Conservation (phyloP, 2,329 filamentous ascomycete genomes). For the Neofusicoccum sp. region DNA sequence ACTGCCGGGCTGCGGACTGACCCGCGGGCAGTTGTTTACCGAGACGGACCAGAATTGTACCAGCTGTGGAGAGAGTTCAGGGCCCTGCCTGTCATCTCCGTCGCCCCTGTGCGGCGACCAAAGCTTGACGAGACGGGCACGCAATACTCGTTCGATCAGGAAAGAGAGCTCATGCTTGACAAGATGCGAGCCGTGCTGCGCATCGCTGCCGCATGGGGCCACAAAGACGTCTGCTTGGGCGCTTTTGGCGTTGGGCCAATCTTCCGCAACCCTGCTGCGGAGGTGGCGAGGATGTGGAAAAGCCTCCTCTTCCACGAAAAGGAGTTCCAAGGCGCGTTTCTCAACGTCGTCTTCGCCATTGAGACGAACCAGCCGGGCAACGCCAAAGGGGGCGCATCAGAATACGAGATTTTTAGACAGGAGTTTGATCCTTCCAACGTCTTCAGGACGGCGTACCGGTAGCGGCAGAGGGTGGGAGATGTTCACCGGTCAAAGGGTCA, state of each 20-base stretch:
- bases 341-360: slow-evolving; percentile 50
- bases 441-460: slow-evolving; percentile 39
- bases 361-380: slow-evolving; percentile 39
- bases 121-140: slow-evolving; percentile 70
- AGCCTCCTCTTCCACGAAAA: slow-evolving; percentile 46
- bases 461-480: slow-evolving; percentile 2
- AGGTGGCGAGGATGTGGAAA: slow-evolving; percentile 50
- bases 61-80: slow-evolving; percentile 47
- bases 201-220: slow-evolving; percentile 59
- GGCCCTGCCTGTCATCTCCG: slow-evolving; percentile 70
- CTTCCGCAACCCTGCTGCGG: slow-evolving; percentile 47
- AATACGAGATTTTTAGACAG: slow-evolving; percentile 44
- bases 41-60: slow-evolving; percentile 67
- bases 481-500: neutral
- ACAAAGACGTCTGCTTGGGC: slow-evolving; percentile 45
- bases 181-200: slow-evolving; percentile 72
- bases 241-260: slow-evolving; percentile 49
- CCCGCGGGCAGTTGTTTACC: slow-evolving; percentile 63
- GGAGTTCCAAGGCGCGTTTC: slow-evolving; percentile 48
- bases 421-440: slow-evolving; percentile 43
- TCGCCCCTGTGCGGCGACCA: slow-evolving; percentile 71
- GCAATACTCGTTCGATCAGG: slow-evolving; percentile 71
- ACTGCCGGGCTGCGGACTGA: neutral
- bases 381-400: slow-evolving; percentile 37
- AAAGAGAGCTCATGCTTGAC: slow-evolving; percentile 70